phyloP scores from a whole-genome alignment of 2,329 filamentous ascomycete species.

The Sporothrix sp. region DNA sequence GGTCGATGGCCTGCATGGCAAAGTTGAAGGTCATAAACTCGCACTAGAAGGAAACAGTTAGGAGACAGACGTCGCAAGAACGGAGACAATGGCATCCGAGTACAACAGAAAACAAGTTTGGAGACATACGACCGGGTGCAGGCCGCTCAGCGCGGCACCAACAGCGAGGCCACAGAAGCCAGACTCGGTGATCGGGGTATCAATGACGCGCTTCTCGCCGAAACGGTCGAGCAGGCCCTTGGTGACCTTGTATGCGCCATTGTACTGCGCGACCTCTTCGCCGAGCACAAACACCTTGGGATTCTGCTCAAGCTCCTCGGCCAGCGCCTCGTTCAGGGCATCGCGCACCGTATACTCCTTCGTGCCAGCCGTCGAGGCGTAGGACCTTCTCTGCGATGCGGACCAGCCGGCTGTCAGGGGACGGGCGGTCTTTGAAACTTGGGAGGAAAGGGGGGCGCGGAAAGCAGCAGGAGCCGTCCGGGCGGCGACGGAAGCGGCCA shows the following conservation, averaged over 20 bases:
- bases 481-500: constrained; percentile 29
- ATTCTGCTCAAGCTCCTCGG: constrained; percentile 91
- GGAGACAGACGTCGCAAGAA: background rate
- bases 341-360: constrained; percentile 98
- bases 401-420: constrained; percentile 6
- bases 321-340: constrained; percentile 93
- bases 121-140: constrained; percentile 78
- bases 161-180: constrained; percentile 91
- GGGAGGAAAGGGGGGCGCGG: constrained; percentile 14
- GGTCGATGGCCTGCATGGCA: constrained; percentile 99
- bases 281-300: constrained; percentile 92
- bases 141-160: constrained; percentile 85
- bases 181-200: constrained; percentile 96
- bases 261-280: constrained; percentile 99
- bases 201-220: constrained; percentile 93
- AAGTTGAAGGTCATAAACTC: constrained; percentile 99
- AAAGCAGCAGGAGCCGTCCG: constrained; percentile 21
- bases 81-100: background rate
- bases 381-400: constrained; percentile 40
- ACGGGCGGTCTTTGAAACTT: constrained; percentile 26
- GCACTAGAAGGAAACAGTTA: constrained; percentile 45
- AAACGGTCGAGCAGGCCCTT: constrained; percentile 96
- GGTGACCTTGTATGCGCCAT: constrained; percentile 99
- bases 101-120: background rate
- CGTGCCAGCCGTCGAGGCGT: constrained; percentile 47